A percentile compares a stretch with the other conserved stretches of the same genome.
Evolutionary conservation across 495 filamentous ascomycete genomes (phyloP).

Genomic region (Aspergillus nidulans): DNA sequence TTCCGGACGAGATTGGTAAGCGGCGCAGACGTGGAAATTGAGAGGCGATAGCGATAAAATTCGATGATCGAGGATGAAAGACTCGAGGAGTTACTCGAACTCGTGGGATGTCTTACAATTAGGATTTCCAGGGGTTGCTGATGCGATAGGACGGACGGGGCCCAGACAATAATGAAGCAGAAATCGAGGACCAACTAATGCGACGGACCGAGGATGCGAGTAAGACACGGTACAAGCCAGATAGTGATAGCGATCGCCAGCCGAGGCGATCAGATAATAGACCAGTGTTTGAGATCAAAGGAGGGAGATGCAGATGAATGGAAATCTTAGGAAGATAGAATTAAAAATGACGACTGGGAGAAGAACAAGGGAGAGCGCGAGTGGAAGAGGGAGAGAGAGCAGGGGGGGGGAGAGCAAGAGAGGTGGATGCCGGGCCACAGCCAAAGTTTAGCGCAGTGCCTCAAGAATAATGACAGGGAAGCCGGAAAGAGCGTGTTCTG

Average conservation of each 20-base stretch:
- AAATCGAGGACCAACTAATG: slow-evolving; percentile 17
- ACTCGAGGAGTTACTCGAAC: neutral
- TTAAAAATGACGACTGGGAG: slow-evolving; percentile 4
- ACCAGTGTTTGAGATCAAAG: no score
- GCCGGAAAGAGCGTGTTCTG: slow-evolving; percentile 25
- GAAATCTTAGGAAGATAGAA: slow-evolving; percentile 9
- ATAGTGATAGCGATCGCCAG: slow-evolving; percentile 6
- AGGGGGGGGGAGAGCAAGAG: slow-evolving; percentile 17
- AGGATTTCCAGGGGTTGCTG: slow-evolving; percentile 3
- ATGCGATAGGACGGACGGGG: slow-evolving; percentile 1
- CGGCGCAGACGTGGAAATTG: slow-evolving; percentile 5
- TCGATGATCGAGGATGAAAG: neutral
- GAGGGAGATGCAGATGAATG: slow-evolving; percentile 12
- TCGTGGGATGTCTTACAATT: slow-evolving; percentile 1
- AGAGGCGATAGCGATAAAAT: neutral
- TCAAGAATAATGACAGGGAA: slow-evolving; percentile 23
- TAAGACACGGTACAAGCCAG: slow-evolving; percentile 15
- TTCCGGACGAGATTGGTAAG: slow-evolving; percentile 14
- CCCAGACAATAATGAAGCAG: slow-evolving; percentile 6
- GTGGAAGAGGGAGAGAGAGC: slow-evolving; percentile 18
- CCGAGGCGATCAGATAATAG: no score
- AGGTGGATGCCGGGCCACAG: slow-evolving; percentile 10
- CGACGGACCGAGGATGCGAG: slow-evolving; percentile 20
- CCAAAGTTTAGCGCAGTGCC: slow-evolving; percentile 5
- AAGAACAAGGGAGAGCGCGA: slow-evolving; percentile 11